Conservation (phyloP, 305 asterid genomes). For the Fraxinus angustifolia region DNA sequence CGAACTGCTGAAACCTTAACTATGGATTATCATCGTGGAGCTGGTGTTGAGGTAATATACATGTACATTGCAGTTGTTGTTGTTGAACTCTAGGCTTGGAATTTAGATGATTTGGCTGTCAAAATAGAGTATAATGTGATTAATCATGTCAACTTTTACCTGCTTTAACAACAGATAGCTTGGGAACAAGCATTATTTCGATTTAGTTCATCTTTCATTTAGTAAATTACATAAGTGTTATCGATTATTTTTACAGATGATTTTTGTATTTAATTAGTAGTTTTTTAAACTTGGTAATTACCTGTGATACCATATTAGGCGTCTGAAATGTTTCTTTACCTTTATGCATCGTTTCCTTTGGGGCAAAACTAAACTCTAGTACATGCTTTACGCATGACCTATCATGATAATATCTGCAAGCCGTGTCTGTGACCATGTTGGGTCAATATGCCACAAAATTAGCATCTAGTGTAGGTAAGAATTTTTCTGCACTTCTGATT, state of each 20-base stretch:
- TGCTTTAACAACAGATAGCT: neutral
- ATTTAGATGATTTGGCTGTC: neutral
- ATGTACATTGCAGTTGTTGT: neutral
- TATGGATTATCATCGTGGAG: constrained; percentile 94
- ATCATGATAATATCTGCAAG: neutral
- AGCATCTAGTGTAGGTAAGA: neutral
- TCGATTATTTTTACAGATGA: neutral
- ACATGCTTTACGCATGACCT: neutral
- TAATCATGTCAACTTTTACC: neutral
- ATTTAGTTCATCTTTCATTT: constrained; percentile 1
- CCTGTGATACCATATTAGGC: neutral
- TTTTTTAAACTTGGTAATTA: neutral
- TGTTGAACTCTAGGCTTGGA: neutral
- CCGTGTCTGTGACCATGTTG: neutral
- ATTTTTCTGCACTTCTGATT: neutral
- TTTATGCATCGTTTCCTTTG: neutral
- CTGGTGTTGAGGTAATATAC: constrained; percentile 66
- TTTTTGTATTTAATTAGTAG: neutral
- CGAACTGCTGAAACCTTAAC: constrained; percentile 86
- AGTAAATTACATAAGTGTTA: neutral
- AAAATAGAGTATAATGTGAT: neutral
- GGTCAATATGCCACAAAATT: neutral
- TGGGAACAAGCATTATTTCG: neutral
- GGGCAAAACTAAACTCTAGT: neutral
- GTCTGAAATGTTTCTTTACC: neutral